A percentile compares a stretch with the other conserved stretches of the same genome.
These are phyloP conservation scores for Cryptosporidium ryanae DNA, from an alignment of 169 alveolate species.

Conservation along the genomic window DNA sequence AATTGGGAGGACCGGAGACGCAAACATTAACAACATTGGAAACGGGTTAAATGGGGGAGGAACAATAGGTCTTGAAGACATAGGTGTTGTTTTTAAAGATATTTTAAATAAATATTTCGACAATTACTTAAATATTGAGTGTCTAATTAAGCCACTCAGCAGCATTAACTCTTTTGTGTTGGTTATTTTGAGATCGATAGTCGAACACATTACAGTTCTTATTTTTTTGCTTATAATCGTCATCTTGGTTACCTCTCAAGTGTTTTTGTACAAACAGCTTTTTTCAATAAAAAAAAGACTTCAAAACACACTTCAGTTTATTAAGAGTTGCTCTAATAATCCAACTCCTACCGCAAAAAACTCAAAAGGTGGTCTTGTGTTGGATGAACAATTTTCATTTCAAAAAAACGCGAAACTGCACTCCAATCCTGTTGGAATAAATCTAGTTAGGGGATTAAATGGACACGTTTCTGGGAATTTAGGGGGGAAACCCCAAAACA, in stretches of 20 bases:
- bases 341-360: constrained; percentile 2
- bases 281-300: constrained; percentile 55
- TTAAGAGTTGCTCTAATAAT: constrained; percentile 16
- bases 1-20: neutral
- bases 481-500: too few relatives aligned
- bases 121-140: constrained; percentile 1
- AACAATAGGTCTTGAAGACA: neutral
- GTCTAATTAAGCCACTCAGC: neutral
- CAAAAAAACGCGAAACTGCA: constrained; percentile 35
- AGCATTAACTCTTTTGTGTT: neutral
- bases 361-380: neutral
- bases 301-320: constrained; percentile 46
- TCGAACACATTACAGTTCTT: neutral
- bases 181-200: neutral
- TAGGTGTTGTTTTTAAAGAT: neutral
- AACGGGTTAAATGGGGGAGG: neutral
- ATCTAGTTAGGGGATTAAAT: too few relatives aligned
- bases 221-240: neutral
- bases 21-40: neutral
- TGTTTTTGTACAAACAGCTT: constrained; percentile 13
- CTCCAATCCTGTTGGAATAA: constrained; percentile 27
- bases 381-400: constrained; percentile 23
- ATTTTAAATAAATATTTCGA: neutral
- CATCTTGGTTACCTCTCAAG: constrained; percentile 15
- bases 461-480: too few relatives aligned